Evolutionary conservation across 768 basidiomycete species (phyloP), one percentile per base, ranked within the genome.

Genomic region (Tubosaeta sp.): DNA sequence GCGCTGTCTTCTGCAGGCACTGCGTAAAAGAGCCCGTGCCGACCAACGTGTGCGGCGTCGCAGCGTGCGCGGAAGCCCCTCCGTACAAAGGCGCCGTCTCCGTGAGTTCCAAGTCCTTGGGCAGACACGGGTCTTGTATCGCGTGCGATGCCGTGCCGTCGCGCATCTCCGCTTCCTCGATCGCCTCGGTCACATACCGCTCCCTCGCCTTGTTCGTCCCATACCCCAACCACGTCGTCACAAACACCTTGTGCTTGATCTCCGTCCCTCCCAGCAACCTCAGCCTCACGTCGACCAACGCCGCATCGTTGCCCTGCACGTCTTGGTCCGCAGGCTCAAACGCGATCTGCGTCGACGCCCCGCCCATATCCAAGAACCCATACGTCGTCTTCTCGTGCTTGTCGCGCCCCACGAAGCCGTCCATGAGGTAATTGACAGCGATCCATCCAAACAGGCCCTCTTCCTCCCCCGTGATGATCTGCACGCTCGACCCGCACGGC

Each of bases 371-470:
- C 57, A 99, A 75, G 69, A 99, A 99, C 6, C 96, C 96, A 62
- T 92, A 98, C 4, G 95, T 97, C 18, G 91, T 90, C 44, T 76
- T 79, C 65, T 82, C 77, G 46, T 78, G 65, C 43, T 42, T 51
- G 44, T 19, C 9, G 0, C 69, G 68, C 10, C 77, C 76, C 1
- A 74, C 75, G 63, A 99, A 99, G 2, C 94, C 95, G 62, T 98
- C 90, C 91, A 97, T 94, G 44, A 98, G 84, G 68, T 99, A 98
- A 70, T 98, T 99, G 60, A 98, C 93, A 0, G 94, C 94, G 50
- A 99, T 93, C 96, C 96, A 99, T 0, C 96, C 96, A 69, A 94
- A 98, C 38, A 98, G 73, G 0, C 96, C 96, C 64, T 99, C 96
- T 69, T 99, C 96, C 69, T 98, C 94, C 52, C 96, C 96, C 3